phyloP scores from a whole-genome alignment of 2,329 filamentous ascomycete species.

The Talaromyces sp. region DNA sequence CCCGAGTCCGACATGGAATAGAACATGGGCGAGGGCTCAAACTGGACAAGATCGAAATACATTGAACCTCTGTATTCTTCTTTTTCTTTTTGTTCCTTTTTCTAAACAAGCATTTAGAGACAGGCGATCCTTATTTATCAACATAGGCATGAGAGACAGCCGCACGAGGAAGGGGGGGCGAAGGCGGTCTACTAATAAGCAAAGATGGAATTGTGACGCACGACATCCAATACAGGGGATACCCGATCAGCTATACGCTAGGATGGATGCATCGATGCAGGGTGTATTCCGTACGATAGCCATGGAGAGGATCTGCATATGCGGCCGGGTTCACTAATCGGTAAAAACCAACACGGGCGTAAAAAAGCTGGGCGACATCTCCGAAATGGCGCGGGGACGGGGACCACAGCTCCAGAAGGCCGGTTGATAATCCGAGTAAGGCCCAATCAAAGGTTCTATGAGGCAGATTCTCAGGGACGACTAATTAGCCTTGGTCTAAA shows the following conservation, averaged over 20 bases:
- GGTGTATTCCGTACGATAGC: background rate
- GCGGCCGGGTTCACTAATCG: background rate
- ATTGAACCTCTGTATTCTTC: background rate
- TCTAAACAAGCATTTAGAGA: background rate
- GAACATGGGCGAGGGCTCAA: background rate
- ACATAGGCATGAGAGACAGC: background rate
- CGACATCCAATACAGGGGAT: background rate
- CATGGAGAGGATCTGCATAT: background rate
- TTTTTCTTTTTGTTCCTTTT: background rate
- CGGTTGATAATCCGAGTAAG: background rate
- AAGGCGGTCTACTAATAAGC: background rate
- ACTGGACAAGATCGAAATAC: background rate
- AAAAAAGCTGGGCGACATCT: background rate
- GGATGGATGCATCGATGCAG: background rate
- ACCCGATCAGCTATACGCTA: background rate
- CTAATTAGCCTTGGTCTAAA: background rate
- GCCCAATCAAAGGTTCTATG: background rate
- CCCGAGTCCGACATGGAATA: slow-evolving; percentile 24
- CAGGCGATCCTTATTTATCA: background rate
- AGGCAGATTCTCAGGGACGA: background rate
- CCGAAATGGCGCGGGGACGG: background rate
- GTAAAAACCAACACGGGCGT: background rate
- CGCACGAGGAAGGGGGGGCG: background rate
- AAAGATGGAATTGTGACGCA: background rate
- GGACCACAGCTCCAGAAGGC: background rate